A percentile compares a stretch with the other conserved stretches of the same genome.
Evolutionary conservation across 805 yeast species (phyloP).

Genomic region (Yarrowia phangngaensis): DNA sequence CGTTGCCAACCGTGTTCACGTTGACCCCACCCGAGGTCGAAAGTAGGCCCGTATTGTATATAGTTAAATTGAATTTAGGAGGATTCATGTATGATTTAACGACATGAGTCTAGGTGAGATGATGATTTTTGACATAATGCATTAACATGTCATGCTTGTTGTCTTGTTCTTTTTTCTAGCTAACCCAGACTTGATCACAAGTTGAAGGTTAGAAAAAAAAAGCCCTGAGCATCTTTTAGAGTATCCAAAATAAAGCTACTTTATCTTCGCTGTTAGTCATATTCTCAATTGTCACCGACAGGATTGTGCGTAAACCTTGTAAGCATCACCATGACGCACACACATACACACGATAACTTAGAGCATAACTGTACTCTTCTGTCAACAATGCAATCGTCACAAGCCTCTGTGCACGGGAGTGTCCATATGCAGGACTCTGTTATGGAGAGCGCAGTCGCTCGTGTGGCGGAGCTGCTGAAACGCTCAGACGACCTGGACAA

Average conservation of each 20-base stretch:
- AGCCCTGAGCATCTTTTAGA: too few species aligned
- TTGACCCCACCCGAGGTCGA: constrained; percentile 2
- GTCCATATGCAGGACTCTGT: constrained; percentile 15
- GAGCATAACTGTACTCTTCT: too few species aligned
- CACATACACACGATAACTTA: too few species aligned
- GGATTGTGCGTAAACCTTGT: too few species aligned
- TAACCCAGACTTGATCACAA: too few species aligned
- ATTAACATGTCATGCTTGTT: too few species aligned
- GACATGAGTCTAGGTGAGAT: neutral
- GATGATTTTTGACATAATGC: neutral
- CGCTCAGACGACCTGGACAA: constrained; percentile 39
- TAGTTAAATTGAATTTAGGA: neutral
- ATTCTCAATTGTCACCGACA: too few species aligned
- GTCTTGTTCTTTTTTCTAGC: too few species aligned
- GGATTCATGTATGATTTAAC: neutral
- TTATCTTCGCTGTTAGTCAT: too few species aligned
- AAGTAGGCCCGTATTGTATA: constrained; percentile 11
- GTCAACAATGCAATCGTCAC: constrained; percentile 24
- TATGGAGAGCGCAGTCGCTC: constrained; percentile 30
- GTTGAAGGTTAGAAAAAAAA: too few species aligned
- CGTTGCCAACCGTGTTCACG: constrained; percentile 60
- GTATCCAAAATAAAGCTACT: too few species aligned
- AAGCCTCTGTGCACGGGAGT: constrained; percentile 16
- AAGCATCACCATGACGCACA: too few species aligned
- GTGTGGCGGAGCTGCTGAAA: constrained; percentile 33